Evolutionary conservation across 768 basidiomycete genomes (phyloP).

Genomic region (Crassisporium funariophilum): DNA sequence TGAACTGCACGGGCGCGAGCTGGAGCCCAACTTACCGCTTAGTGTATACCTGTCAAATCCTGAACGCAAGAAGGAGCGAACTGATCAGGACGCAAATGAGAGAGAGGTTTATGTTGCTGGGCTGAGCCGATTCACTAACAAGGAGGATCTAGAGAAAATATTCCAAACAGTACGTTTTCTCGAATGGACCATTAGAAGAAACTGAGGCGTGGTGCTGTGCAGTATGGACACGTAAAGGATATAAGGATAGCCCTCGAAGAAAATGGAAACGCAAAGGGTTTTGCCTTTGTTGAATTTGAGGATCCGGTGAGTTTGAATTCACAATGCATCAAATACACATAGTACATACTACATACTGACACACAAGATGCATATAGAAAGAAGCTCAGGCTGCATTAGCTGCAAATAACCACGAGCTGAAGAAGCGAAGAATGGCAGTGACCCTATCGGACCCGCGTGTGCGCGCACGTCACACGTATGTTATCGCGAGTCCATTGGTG

Average conservation of each 20-base stretch:
- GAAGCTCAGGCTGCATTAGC: slow-evolving; percentile 71
- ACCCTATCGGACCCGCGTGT: slow-evolving; percentile 80
- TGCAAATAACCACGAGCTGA: slow-evolving; percentile 86
- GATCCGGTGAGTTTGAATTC: slow-evolving; percentile 56
- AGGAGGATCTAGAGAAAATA: slow-evolving; percentile 75
- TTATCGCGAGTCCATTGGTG: slow-evolving; percentile 4
- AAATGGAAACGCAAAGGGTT: slow-evolving; percentile 74
- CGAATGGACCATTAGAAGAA: not conserved
- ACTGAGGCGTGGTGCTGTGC: slow-evolving; percentile 4
- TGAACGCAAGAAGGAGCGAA: slow-evolving; percentile 84
- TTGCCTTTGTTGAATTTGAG: slow-evolving; percentile 92
- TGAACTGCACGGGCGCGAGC: slow-evolving; percentile 75
- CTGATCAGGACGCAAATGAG: slow-evolving; percentile 83
- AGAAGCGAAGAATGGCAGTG: slow-evolving; percentile 88
- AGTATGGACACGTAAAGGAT: slow-evolving; percentile 86
- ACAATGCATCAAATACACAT: not conserved
- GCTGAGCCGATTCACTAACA: slow-evolving; percentile 74
- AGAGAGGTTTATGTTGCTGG: slow-evolving; percentile 89
- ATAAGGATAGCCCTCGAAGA: slow-evolving; percentile 78
- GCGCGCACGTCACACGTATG: slow-evolving; percentile 54
- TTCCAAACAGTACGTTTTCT: slow-evolving; percentile 66
- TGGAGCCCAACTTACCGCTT: slow-evolving; percentile 67
- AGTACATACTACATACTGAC: not conserved
- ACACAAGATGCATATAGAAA: slow-evolving; percentile 49
- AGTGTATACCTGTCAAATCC: slow-evolving; percentile 91